phyloP scores from a whole-genome alignment of 768 basidiomycete genomes.

The Gautieria morchelliformis region DNA sequence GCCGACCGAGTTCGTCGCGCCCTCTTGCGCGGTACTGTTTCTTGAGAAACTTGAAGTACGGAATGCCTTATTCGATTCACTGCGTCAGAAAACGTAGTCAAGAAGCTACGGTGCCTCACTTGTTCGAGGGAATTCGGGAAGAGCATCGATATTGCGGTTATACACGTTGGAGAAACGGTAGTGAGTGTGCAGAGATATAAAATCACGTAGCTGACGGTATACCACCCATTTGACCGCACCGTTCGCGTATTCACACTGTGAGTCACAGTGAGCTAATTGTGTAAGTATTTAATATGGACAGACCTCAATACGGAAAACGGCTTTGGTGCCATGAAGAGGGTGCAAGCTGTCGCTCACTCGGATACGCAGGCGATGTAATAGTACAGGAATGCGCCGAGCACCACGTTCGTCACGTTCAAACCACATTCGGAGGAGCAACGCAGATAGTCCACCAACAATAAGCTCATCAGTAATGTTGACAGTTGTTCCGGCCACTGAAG shows the following conservation, averaged over 20 bases:
- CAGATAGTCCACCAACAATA: slow-evolving; percentile 68
- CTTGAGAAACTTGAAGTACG: slow-evolving; percentile 81
- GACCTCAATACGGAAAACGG: slow-evolving; percentile 76
- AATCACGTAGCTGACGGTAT: slow-evolving; percentile 90
- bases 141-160: slow-evolving; percentile 56
- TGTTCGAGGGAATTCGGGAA: slow-evolving; percentile 89
- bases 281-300: not conserved
- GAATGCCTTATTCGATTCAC: slow-evolving; percentile 45
- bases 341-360: slow-evolving; percentile 81
- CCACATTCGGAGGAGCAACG: slow-evolving; percentile 72
- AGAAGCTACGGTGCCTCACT: slow-evolving; percentile 26
- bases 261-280: not conserved
- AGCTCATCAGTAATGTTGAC: slow-evolving; percentile 80
- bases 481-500: slow-evolving; percentile 11
- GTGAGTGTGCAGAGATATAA: slow-evolving; percentile 81
- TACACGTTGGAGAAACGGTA: slow-evolving; percentile 81
- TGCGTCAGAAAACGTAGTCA: not conserved
- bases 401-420: slow-evolving; percentile 81
- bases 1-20: slow-evolving; percentile 39
- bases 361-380: slow-evolving; percentile 74
- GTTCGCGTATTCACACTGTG: slow-evolving; percentile 85
- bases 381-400: slow-evolving; percentile 68
- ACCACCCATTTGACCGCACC: slow-evolving; percentile 89
- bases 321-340: slow-evolving; percentile 64
- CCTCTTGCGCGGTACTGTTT: slow-evolving; percentile 46